Base-by-base conservation (phyloP, 352 stramenopile species). In the Saprolegnia parasitica region DNA sequence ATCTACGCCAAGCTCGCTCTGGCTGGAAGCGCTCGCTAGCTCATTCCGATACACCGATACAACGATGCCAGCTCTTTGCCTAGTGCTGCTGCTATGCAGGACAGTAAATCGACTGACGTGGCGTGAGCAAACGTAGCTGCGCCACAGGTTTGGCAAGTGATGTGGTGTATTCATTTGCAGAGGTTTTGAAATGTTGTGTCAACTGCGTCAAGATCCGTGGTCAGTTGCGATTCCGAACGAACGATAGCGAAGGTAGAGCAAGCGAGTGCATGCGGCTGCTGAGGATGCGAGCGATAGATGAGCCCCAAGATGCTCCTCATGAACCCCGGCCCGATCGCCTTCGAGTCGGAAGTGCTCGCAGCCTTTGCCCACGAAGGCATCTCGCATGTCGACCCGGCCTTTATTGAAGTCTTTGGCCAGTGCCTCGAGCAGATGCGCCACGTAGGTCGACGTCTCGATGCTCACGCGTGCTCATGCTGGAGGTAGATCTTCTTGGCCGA, bases 371-470 rank as follows among this genome's bases (percentile, higher is more conserved):
- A 81, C 71, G 81, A 89, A 45, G 84, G 84, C 67, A 86, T 91
- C 71, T 91, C 84, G 20, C 84, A 91, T 71, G 84, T 91, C 68
- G 84, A 91, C 73, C 88, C 88, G 76, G 78, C 68, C 40, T 83
- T 90, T 40, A 86, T 91, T 54, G 81, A 90, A 56, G 76, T 89
- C 16, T 91, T 91, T 68, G 81, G 81, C 42, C 78, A 88, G 66
- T 88, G 77, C 23, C 78, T 91, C 24, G 84, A 91, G 76, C 90
- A 91, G 79, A 86, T 90, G 79, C 84, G 84, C 73, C 87, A 90
- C 71, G 72, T 76, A 55, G 3, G 42, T 4, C 6, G 6, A 60
- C 5, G 15, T 20, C 8, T 55, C 40, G 11, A 4, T 56, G 11
- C 35, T 46, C 10, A 29, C 11, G 21, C 32, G 45, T 42, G 13